Evolutionary conservation across 1,139 yeast genomes (phyloP).

Genomic region (Saccharomyces pastorianus): DNA sequence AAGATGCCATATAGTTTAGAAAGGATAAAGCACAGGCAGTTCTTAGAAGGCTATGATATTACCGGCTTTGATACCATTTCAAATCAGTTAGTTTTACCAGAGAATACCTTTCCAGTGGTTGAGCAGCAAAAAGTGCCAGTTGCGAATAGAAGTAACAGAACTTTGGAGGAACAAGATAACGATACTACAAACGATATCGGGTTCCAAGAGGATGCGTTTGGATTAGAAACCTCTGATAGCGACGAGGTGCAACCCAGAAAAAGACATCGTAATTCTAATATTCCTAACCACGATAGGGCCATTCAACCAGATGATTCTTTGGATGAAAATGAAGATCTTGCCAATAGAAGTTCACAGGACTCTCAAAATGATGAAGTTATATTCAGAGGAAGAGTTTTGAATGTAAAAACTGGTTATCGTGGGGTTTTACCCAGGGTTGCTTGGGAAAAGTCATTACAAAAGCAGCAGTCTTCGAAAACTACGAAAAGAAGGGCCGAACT

Average conservation of each 20-base stretch:
- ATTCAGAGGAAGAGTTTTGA: conserved; percentile 26
- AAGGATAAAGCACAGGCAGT: conserved; percentile 26
- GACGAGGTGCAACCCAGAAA: background rate
- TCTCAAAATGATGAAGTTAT: conserved; percentile 9
- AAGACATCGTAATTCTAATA: background rate
- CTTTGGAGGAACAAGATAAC: background rate
- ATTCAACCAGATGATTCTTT: background rate
- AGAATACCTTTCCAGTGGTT: background rate
- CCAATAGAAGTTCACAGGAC: background rate
- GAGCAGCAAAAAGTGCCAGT: background rate
- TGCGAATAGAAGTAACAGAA: background rate
- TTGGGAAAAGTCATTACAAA: conserved; percentile 25
- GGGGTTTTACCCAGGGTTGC: conserved; percentile 29
- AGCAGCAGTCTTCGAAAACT: conserved; percentile 1
- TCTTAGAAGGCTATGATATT: conserved; percentile 26
- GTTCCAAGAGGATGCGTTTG: too few relatives aligned
- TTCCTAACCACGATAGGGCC: background rate
- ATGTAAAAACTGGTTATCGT: conserved; percentile 26
- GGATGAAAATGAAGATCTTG: conserved; percentile 1
- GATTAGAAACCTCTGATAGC: background rate
- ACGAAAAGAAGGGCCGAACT: background rate
- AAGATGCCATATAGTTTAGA: conserved; percentile 31
- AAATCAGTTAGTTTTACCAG: conserved; percentile 8
- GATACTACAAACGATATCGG: background rate
- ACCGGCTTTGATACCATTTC: conserved; percentile 12